Base-by-base conservation (phyloP, 192 early-diverging fungal species). In the Powellomyces hirtus region DNA sequence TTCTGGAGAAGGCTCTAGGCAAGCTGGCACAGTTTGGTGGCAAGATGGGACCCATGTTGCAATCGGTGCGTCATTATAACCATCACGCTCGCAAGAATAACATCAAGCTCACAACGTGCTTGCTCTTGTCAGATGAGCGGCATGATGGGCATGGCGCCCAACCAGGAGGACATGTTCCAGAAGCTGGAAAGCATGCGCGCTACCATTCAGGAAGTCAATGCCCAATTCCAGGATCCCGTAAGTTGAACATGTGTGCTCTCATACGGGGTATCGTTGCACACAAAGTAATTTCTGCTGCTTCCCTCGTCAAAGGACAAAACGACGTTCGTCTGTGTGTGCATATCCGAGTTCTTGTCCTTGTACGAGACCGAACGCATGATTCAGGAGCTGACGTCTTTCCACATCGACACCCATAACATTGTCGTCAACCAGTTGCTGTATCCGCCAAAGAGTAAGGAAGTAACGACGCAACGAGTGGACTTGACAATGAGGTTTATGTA, bases 351-450 rank as follows among this genome's bases (percentile, higher is more conserved):
- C 83, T 85, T 99, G 75, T 99, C 97, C 24, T 83, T 99, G 35
- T 99, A 99, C 81, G 97, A 99, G 73, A 99, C 97, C 0, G 97
- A 99, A 79, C 88, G 97, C 57, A 93, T 99, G 91, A 96, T 99
- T 73, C 97, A 99, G 79, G 97, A 99, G 81, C 86, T 99, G 71
- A 97, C 96, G 8, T 87, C 90, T 14, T 98, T 94, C 74, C 84
- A 94, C 49, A 99, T 99, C 46, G 97, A 99, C 72, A 98, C 96
- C 6, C 96, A 99, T 84, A 99, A 98, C 74, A 98, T 99, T 75
- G 90, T 99, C 18, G 95, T 97, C 66, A 99, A 99, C 79, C 97
- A 99, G 84, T 75, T 99, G 69, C 81, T 99, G 73, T 94, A 92
- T 83, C 97, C 97, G 36, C 92, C 92, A 74, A 84, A 86, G 66